Percentiles rank a stretch among this genome's conserved stretches.
phyloP scores from a whole-genome alignment of 2,329 filamentous ascomycete species.

The Cercospora beticola region DNA sequence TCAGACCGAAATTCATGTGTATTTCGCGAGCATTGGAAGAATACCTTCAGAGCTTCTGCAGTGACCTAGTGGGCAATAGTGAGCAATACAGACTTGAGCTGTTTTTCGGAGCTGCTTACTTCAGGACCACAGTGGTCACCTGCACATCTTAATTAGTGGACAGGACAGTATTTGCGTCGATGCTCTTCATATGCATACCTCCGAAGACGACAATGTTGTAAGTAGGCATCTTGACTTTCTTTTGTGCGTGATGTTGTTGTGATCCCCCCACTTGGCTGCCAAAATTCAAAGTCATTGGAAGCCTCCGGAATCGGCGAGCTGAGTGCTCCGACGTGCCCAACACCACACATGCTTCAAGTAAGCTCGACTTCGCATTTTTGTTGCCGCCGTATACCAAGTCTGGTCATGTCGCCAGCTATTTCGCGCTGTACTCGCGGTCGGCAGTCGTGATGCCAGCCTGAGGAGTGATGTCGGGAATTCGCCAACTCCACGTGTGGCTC shows the following conservation, averaged over 20 bases:
- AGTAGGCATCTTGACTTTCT: constrained; percentile 25
- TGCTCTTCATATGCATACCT: constrained; percentile 15
- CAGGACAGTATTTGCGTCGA: neutral
- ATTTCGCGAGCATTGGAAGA: neutral
- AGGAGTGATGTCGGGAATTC: neutral
- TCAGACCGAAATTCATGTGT: neutral
- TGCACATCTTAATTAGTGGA: constrained; percentile 12
- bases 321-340: neutral
- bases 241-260: neutral
- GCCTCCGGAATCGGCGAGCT: constrained; percentile 8
- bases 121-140: constrained; percentile 81
- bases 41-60: constrained; percentile 79
- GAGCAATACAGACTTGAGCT: neutral
- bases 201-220: constrained; percentile 31
- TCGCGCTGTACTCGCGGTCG: neutral
- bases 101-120: constrained; percentile 52
- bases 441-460: neutral
- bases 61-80: constrained; percentile 60
- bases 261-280: neutral
- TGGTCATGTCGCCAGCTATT: neutral
- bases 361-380: neutral
- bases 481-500: neutral
- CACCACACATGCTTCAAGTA: neutral
- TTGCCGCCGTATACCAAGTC: neutral
- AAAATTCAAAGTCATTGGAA: neutral